phyloP scores from a whole-genome alignment of 2,329 filamentous ascomycete genomes.

The Xylariaceae sp. region DNA sequence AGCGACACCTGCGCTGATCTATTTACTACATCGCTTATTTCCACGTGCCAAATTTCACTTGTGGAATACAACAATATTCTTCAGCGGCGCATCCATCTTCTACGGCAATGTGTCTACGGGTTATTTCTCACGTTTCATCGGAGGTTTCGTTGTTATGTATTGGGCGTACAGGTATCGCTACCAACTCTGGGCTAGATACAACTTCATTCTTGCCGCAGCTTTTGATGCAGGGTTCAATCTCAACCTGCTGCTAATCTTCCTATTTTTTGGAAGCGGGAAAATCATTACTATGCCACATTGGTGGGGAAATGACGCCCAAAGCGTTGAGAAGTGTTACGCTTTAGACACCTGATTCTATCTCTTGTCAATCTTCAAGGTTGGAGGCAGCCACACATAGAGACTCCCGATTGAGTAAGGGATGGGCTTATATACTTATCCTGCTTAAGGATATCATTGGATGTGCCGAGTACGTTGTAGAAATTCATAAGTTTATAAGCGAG shows the following conservation, averaged over 20 bases:
- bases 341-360: slow-evolving; percentile 27
- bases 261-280: slow-evolving; percentile 57
- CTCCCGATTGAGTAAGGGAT: background rate
- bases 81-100: slow-evolving; percentile 52
- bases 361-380: background rate
- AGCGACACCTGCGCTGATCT: slow-evolving; percentile 45
- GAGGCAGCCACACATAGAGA: background rate
- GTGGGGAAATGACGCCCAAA: slow-evolving; percentile 59
- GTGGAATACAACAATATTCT: slow-evolving; percentile 63
- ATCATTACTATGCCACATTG: slow-evolving; percentile 59
- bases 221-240: slow-evolving; percentile 63
- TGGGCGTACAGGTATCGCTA: slow-evolving; percentile 56
- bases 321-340: slow-evolving; percentile 59
- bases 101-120: slow-evolving; percentile 63
- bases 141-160: slow-evolving; percentile 60
- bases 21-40: slow-evolving; percentile 50
- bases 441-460: no score
- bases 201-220: slow-evolving; percentile 59
- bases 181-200: slow-evolving; percentile 58
- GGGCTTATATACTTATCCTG: no score
- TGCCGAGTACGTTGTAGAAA: no score
- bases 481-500: no score
- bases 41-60: slow-evolving; percentile 53
- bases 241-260: slow-evolving; percentile 59
- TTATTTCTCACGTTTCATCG: slow-evolving; percentile 54